Base-by-base conservation (phyloP, 2,329 filamentous ascomycete species). In the Hypomyces perniciosus region DNA sequence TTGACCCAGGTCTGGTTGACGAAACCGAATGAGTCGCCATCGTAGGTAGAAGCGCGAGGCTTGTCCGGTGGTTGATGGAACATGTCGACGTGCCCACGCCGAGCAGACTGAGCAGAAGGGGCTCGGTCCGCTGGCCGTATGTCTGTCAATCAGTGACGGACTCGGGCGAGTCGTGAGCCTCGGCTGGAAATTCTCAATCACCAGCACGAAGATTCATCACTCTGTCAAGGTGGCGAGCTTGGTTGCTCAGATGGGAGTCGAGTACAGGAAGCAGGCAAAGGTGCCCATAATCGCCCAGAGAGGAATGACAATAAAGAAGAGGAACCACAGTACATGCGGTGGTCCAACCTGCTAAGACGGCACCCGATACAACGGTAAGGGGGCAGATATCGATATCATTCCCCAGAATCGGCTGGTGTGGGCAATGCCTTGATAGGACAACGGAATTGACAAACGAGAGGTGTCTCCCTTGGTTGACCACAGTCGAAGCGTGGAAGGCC, bases 91-190 rank as follows among this genome's bases (percentile, higher is more conserved):
- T 54, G 53, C 56, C 54, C 59, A 43, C 43, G 60, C 61, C 63
- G 59, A 62, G 57, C 59, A 62, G 61, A 64, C 60, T 53, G 64
- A 62, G 57, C 57, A 56, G 53, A 46, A 20, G 55, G 56, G 49
- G 64, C 59, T 61, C 63, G 58, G 62, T 65, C 65, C 54, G 61
- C 59, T 62, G 64, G 63, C 65, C 63, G 57, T 53, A 56, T 54
- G 60, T 55, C 65, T 62, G 65, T 65, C 65, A 61, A 61, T 66
- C 61, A 65, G 59, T 62, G 60, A 62, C 61, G 56, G 64, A 66
- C 66, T 67, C 64, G 65, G 62, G 60, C 64, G 63, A 68, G 64
- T 68, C 66, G 63, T 67, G 63, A 60, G 65, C 65, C 66, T 64
- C 64, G 61, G 63, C 59, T 61, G 56, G 61, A 46, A 20, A 61